Conservation (phyloP, 2,329 filamentous ascomycete genomes). For the Colletotrichum sp. region DNA sequence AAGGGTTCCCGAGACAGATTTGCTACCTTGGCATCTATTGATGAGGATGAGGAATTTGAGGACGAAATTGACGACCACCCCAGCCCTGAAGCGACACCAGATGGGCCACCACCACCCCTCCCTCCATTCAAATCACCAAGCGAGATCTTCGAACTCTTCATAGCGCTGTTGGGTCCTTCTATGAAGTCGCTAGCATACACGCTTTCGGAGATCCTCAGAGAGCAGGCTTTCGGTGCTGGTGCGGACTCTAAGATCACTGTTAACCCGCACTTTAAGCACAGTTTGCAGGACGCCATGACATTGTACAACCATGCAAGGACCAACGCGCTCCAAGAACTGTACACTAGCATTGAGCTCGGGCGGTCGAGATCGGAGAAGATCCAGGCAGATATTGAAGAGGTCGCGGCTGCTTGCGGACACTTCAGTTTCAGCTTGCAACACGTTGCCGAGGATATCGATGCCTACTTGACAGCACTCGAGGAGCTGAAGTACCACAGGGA, state of each 20-base stretch:
- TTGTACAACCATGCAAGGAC: constrained; percentile 80
- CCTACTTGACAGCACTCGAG: constrained; percentile 83
- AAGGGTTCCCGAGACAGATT: constrained; percentile 50
- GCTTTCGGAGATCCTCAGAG: constrained; percentile 84
- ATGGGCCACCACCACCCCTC: constrained; percentile 23
- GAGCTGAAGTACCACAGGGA: constrained; percentile 78
- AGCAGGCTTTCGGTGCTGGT: constrained; percentile 78
- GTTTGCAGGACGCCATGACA: constrained; percentile 78
- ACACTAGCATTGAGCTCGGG: constrained; percentile 77
- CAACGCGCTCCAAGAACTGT: constrained; percentile 79
- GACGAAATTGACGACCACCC: constrained; percentile 36
- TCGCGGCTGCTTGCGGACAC: constrained; percentile 95
- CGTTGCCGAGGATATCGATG: constrained; percentile 87
- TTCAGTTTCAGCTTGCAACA: constrained; percentile 92
- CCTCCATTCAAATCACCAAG: constrained; percentile 65
- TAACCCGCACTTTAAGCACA: constrained; percentile 81
- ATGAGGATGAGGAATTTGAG: constrained; percentile 62
- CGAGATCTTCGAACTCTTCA: constrained; percentile 92
- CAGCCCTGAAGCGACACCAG: constrained; percentile 42
- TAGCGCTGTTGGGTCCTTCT: constrained; percentile 85
- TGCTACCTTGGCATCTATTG: constrained; percentile 62
- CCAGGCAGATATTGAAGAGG: constrained; percentile 94
- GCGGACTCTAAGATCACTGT: constrained; percentile 73
- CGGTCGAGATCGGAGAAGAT: constrained; percentile 73
- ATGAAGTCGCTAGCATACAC: constrained; percentile 97